Conservation (phyloP, 805 yeast genomes). For the Saccharomycopsis microspora region DNA sequence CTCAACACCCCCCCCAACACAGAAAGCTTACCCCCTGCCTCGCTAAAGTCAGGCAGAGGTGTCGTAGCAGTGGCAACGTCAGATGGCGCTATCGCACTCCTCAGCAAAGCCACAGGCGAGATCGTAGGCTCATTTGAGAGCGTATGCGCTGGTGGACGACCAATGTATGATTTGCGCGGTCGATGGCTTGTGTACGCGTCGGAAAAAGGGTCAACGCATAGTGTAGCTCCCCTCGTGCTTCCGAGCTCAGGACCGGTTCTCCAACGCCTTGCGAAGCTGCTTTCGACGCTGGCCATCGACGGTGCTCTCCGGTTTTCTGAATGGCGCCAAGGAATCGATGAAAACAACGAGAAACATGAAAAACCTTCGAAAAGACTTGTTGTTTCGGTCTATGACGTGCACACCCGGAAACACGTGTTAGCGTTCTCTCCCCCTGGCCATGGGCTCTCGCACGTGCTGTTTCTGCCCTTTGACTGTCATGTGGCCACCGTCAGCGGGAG, state of each 20-base stretch:
- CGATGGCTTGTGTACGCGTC: constrained; percentile 12
- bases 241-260: constrained; percentile 11
- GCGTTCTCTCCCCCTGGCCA: constrained; percentile 43
- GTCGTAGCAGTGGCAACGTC: no score
- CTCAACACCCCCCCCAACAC: no score
- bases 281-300: constrained; percentile 44
- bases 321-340: constrained; percentile 21
- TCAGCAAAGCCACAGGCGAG: no score
- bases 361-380: constrained; percentile 21
- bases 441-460: constrained; percentile 47
- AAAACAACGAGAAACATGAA: constrained; percentile 16
- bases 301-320: constrained; percentile 37
- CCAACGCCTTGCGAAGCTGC: constrained; percentile 27
- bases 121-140: no score
- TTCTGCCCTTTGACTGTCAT: constrained; percentile 51
- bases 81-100: no score
- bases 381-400: constrained; percentile 34
- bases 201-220: no score
- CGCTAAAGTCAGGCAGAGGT: no score
- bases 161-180: constrained; percentile 10
- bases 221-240: constrained; percentile 8
- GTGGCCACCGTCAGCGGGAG: constrained; percentile 41
- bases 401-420: constrained; percentile 26
- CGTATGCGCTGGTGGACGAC: constrained; percentile 1
- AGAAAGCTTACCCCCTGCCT: no score